Percentiles rank a stretch among this genome's conserved stretches.
phyloP scores from a whole-genome alignment of 164 flowering plant genomes.

The Brasenia schreberi region DNA sequence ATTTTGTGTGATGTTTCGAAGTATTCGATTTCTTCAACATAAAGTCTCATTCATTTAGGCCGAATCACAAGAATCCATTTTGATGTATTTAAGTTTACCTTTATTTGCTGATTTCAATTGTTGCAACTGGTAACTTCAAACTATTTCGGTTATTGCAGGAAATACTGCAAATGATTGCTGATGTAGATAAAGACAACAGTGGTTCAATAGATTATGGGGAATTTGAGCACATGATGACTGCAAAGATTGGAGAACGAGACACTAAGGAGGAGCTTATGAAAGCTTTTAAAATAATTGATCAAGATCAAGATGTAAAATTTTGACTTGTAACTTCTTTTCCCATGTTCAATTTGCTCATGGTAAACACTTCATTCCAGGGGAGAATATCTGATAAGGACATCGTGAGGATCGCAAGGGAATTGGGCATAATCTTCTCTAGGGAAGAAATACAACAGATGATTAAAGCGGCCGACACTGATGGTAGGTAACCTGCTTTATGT shows the following conservation, averaged over 20 bases:
- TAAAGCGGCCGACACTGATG: slow-evolving; percentile 73
- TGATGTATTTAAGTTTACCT: too few relatives aligned
- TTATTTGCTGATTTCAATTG: too few relatives aligned
- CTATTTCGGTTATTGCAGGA: slow-evolving; percentile 41
- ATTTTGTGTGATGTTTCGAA: too few relatives aligned
- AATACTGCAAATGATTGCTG: slow-evolving; percentile 91
- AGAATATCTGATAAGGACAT: slow-evolving; percentile 77
- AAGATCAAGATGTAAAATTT: slow-evolving; percentile 59
- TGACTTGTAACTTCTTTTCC: background rate
- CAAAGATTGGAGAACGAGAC: slow-evolving; percentile 93
- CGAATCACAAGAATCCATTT: too few relatives aligned
- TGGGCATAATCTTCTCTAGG: slow-evolving; percentile 60
- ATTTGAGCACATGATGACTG: slow-evolving; percentile 94
- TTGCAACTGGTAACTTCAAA: too few relatives aligned
- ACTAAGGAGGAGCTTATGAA: slow-evolving; percentile 87
- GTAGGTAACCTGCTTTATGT: slow-evolving; percentile 29
- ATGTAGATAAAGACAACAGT: slow-evolving; percentile 98
- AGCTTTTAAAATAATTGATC: slow-evolving; percentile 80
- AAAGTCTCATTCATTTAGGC: too few relatives aligned
- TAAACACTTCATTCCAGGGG: slow-evolving; percentile 36
- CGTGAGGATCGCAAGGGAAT: slow-evolving; percentile 48
- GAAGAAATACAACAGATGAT: slow-evolving; percentile 75
- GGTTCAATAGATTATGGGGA: slow-evolving; percentile 97
- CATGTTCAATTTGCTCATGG: slow-evolving; percentile 3
- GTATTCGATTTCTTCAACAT: too few relatives aligned